Conservation (phyloP, 1,284 basidiomycete genomes). For the Apiotrichum gamsii region DNA sequence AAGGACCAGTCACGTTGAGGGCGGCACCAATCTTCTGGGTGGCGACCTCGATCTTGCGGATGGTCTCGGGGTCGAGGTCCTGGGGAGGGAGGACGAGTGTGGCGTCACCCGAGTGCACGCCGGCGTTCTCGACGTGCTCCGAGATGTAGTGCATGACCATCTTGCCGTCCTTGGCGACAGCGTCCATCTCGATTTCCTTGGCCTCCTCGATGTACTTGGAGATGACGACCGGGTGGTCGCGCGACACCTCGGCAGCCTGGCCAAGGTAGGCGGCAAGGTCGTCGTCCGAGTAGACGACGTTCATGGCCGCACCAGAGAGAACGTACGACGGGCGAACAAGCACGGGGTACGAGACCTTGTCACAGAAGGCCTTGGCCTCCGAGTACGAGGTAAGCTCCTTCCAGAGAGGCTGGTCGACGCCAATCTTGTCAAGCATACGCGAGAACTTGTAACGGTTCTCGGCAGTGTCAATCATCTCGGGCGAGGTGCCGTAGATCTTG, state of each 20-base stretch:
- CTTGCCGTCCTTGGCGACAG: conserved; percentile 92
- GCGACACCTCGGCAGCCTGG: conserved; percentile 93
- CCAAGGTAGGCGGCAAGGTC: conserved; percentile 87
- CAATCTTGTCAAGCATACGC: conserved; percentile 92
- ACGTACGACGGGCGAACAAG: conserved; percentile 97
- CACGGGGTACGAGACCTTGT: conserved; percentile 88
- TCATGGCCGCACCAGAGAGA: conserved; percentile 97
- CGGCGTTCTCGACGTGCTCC: conserved; percentile 98
- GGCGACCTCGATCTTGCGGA: conserved; percentile 91
- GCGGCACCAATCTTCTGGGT: conserved; percentile 96
- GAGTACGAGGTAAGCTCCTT: conserved; percentile 90
- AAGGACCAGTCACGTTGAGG: conserved; percentile 97
- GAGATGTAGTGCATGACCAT: conserved; percentile 99
- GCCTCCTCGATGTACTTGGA: conserved; percentile 99
- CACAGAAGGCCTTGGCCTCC: conserved; percentile 81
- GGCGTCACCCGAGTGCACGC: conserved; percentile 95
- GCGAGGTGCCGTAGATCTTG: conserved; percentile 96
- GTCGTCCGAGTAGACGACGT: conserved; percentile 89
- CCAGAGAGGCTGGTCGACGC: conserved; percentile 95
- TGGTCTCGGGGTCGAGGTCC: conserved; percentile 93
- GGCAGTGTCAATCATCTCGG: conserved; percentile 99
- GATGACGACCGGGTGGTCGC: conserved; percentile 96
- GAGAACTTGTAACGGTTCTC: conserved; percentile 99
- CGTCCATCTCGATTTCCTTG: conserved; percentile 99
- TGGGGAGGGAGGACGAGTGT: conserved; percentile 97